These are phyloP conservation scores for Marvania coccoides DNA, from an alignment of 139 green algal genomes.

Conservation along the genomic window DNA sequence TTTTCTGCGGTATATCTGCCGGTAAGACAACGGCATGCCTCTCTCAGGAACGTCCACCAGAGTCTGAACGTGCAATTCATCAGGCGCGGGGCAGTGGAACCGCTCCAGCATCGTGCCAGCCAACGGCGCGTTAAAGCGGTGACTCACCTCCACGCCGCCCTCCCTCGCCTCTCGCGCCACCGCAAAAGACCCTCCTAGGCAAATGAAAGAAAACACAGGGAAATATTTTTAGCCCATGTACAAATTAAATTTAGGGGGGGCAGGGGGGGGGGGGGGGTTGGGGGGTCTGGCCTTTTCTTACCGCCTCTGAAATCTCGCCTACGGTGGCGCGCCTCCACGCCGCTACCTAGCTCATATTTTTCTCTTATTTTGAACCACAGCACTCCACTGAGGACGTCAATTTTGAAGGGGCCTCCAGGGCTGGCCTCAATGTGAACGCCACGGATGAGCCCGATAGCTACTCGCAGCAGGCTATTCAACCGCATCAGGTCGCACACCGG, in stretches of 20 bases:
- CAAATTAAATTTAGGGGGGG: too few species aligned
- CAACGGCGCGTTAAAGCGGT: background rate
- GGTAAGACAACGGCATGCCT: background rate
- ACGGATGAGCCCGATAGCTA: slow-evolving; percentile 16
- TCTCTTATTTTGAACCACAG: slow-evolving; percentile 26
- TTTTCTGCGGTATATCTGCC: background rate
- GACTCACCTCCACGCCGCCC: background rate
- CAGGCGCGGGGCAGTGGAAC: background rate
- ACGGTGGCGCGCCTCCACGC: background rate
- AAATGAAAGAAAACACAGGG: too few species aligned
- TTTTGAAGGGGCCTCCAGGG: background rate
- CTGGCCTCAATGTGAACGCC: slow-evolving; percentile 2
- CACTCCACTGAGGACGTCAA: slow-evolving; percentile 16
- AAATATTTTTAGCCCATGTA: too few species aligned
- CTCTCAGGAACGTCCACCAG: background rate
- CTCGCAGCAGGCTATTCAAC: slow-evolving; percentile 7
- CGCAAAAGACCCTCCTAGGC: background rate
- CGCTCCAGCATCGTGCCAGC: background rate
- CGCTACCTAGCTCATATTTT: background rate
- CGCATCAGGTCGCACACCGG: slow-evolving; percentile 11
- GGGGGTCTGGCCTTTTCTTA: background rate
- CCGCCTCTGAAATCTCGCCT: background rate
- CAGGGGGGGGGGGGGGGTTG: too few species aligned
- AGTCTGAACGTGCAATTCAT: slow-evolving; percentile 8
- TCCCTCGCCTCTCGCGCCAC: background rate